phyloP scores from a whole-genome alignment of 805 yeast genomes.

The Spathaspora arborariae region DNA sequence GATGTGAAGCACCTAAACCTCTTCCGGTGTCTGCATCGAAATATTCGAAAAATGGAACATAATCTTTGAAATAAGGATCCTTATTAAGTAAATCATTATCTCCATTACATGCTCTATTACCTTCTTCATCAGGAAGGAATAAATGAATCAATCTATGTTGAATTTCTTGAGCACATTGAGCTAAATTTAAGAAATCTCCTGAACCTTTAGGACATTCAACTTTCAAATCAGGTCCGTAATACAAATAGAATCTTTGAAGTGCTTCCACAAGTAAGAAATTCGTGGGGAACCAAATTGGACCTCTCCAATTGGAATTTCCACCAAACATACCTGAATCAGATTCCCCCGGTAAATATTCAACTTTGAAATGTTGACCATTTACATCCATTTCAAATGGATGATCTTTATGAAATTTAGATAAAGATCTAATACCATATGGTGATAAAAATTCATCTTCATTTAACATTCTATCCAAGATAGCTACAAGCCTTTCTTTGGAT shows the following conservation, averaged over 20 bases:
- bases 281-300: conserved; percentile 96
- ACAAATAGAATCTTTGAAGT: conserved; percentile 78
- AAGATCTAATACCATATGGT: conserved; percentile 80
- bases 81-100: conserved; percentile 48
- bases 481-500: conserved; percentile 69
- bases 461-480: conserved; percentile 74
- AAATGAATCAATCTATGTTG: conserved; percentile 81
- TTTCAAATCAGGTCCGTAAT: conserved; percentile 81
- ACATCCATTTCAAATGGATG: conserved; percentile 84
- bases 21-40: conserved; percentile 94
- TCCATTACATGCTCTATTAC: conserved; percentile 76
- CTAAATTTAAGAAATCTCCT: conserved; percentile 70
- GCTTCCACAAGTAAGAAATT: conserved; percentile 84
- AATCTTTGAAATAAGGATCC: conserved; percentile 71
- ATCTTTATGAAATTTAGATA: conserved; percentile 81
- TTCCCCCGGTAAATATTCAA: conserved; percentile 80
- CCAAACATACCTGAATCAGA: conserved; percentile 93
- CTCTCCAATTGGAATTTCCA: conserved; percentile 96
- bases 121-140: conserved; percentile 64
- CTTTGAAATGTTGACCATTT: conserved; percentile 65
- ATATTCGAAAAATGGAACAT: conserved; percentile 78
- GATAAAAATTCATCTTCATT: conserved; percentile 85
- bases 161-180: conserved; percentile 86
- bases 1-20: conserved; percentile 91
- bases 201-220: conserved; percentile 87